phyloP scores from a whole-genome alignment of 495 filamentous ascomycete genomes.

The Cairneyella variabilis region DNA sequence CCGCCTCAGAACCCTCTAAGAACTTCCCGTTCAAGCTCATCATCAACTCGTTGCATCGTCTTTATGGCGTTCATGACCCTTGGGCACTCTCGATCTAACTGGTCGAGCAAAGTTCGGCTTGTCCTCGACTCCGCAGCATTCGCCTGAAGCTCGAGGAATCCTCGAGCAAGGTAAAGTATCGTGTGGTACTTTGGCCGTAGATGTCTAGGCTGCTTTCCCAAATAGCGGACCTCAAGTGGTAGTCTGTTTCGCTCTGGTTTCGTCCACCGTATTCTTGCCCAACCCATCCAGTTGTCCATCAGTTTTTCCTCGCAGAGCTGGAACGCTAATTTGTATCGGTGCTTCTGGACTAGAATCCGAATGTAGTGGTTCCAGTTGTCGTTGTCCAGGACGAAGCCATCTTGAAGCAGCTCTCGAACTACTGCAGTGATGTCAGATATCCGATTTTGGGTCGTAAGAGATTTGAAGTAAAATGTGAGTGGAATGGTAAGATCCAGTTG shows the following conservation, averaged over 20 bases:
- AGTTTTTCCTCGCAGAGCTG: conserved; percentile 64
- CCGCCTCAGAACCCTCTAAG: conserved; percentile 9
- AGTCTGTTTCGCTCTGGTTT: conserved; percentile 31
- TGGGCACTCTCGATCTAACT: conserved; percentile 39
- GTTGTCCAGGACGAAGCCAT: conserved; percentile 65
- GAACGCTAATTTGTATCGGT: conserved; percentile 53
- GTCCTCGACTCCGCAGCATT: conserved; percentile 31
- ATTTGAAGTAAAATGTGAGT: conserved; percentile 35
- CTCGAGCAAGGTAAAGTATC: conserved; percentile 49
- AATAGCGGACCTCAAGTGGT: conserved; percentile 25
- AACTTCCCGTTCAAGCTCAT: conserved; percentile 34
- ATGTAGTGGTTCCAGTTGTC: conserved; percentile 61
- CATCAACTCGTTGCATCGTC: conserved; percentile 47
- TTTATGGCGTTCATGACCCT: conserved; percentile 47
- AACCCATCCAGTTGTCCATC: conserved; percentile 72
- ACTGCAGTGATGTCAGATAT: conserved; percentile 41
- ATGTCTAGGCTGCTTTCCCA: conserved; percentile 35
- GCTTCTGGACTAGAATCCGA: conserved; percentile 40
- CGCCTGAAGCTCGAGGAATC: conserved; percentile 40
- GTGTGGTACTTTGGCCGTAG: conserved; percentile 51
- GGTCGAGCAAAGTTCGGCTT: conserved; percentile 26
- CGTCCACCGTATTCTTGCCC: conserved; percentile 41
- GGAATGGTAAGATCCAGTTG: conserved; percentile 2
- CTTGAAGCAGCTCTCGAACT: conserved; percentile 45
- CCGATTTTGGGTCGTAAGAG: conserved; percentile 45